Evolutionary conservation across 768 basidiomycete species (phyloP).

Genomic region (Royoungia palumana): DNA sequence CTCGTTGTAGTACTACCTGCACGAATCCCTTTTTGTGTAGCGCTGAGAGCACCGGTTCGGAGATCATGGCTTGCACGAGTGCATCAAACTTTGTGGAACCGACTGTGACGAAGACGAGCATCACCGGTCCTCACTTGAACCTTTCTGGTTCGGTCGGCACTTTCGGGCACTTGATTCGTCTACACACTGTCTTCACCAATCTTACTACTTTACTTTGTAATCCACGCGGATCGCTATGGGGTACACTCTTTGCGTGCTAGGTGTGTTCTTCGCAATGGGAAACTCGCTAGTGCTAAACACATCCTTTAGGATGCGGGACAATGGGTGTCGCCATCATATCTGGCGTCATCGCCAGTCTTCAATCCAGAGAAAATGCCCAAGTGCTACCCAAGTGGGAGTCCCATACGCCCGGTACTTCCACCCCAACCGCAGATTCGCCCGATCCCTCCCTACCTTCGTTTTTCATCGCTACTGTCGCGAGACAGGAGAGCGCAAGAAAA

Average conservation of each 20-base stretch:
- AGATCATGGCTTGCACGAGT: constrained; percentile 61
- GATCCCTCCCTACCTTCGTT: constrained; percentile 73
- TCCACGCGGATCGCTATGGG: constrained; percentile 53
- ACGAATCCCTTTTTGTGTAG: constrained; percentile 56
- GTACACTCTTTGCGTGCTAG: constrained; percentile 88
- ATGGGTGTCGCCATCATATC: constrained; percentile 97
- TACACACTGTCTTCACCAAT: not conserved
- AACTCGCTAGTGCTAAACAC: constrained; percentile 15
- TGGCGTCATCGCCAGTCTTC: constrained; percentile 83
- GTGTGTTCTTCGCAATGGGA: constrained; percentile 31
- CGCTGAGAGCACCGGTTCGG: constrained; percentile 51
- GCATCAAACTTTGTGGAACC: constrained; percentile 86
- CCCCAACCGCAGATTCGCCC: constrained; percentile 50
- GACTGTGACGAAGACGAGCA: constrained; percentile 72
- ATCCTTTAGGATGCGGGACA: constrained; percentile 82
- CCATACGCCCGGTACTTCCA: constrained; percentile 70
- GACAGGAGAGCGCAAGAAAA: constrained; percentile 68
- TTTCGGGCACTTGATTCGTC: constrained; percentile 10
- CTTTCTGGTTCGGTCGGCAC: too few species aligned
- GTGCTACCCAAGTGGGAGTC: constrained; percentile 57
- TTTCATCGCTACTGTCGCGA: constrained; percentile 86
- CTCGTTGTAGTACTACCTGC: constrained; percentile 71
- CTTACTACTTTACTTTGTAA: not conserved
- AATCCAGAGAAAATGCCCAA: constrained; percentile 39
- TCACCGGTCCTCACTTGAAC: too few species aligned